These are phyloP conservation scores for Metarhizium album DNA, from an alignment of 2,329 filamentous ascomycete species.

Conservation along the genomic window DNA sequence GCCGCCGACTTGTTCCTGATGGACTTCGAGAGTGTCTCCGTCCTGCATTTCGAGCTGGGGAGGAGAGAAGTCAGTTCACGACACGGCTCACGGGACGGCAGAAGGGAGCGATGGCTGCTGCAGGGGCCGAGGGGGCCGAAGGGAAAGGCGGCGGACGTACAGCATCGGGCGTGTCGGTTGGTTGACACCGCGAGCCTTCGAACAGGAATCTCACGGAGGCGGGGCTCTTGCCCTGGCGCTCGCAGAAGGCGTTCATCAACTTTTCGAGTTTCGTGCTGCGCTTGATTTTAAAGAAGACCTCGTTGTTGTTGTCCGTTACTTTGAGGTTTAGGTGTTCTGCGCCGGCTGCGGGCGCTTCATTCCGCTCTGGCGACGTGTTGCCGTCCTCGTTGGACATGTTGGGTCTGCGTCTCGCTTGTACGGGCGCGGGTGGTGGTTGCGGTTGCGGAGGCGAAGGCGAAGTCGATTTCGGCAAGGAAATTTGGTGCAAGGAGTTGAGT, in stretches of 20 bases:
- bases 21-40: conserved; percentile 91
- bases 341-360: conserved; percentile 33
- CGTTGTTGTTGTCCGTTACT: conserved; percentile 98
- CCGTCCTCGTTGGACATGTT: conserved; percentile 36
- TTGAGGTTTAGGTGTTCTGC: conserved; percentile 96
- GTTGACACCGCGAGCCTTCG: conserved; percentile 86
- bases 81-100: not conserved
- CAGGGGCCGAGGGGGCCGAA: not conserved
- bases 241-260: conserved; percentile 96
- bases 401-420: not conserved
- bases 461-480: not conserved
- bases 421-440: not conserved
- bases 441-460: not conserved
- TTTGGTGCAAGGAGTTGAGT: not conserved
- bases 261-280: conserved; percentile 91
- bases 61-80: not conserved
- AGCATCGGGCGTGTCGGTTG: conserved; percentile 79
- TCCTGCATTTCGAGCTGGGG: conserved; percentile 88
- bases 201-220: conserved; percentile 88
- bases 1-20: conserved; percentile 95
- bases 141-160: conserved; percentile 45
- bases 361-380: conserved; percentile 35
- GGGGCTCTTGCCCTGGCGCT: conserved; percentile 81
- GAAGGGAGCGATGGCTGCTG: no score
- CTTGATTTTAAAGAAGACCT: conserved; percentile 99